Conservation (phyloP, 768 basidiomycete genomes). For the Mycena epipterygia region DNA sequence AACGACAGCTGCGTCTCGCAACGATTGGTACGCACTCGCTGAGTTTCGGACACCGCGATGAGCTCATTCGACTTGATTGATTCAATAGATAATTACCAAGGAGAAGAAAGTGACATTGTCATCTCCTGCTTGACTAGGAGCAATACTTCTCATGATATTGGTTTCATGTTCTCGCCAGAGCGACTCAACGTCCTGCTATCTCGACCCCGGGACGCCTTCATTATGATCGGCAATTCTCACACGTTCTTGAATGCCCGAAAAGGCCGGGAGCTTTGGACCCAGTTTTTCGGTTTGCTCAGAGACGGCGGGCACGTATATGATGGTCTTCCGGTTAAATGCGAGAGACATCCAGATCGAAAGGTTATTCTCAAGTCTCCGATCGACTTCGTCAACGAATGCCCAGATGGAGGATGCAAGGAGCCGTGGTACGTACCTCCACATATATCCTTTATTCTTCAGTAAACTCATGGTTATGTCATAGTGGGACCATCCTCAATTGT, state of each 20-base stretch:
- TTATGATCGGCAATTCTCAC: slow-evolving; percentile 74
- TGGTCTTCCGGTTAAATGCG: slow-evolving; percentile 72
- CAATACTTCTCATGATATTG: slow-evolving; percentile 68
- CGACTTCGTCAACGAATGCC: slow-evolving; percentile 66
- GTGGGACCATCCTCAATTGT: slow-evolving; percentile 64
- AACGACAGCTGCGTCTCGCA: slow-evolving; percentile 66
- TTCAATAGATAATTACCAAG: slow-evolving; percentile 77
- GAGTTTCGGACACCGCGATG: not conserved
- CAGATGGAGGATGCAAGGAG: slow-evolving; percentile 73
- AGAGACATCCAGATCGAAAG: slow-evolving; percentile 62
- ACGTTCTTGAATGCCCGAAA: slow-evolving; percentile 69
- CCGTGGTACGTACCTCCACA: slow-evolving; percentile 62
- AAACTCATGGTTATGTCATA: slow-evolving; percentile 38
- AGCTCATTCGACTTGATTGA: not conserved
- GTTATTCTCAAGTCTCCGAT: slow-evolving; percentile 54
- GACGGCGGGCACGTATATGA: slow-evolving; percentile 62
- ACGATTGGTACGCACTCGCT: slow-evolving; percentile 68
- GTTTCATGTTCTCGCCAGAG: slow-evolving; percentile 80
- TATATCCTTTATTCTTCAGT: not conserved
- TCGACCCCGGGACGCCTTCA: slow-evolving; percentile 73
- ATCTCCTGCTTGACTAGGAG: slow-evolving; percentile 73
- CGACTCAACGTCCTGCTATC: slow-evolving; percentile 80
- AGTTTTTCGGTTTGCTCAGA: slow-evolving; percentile 61
- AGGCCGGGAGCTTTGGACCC: slow-evolving; percentile 65
- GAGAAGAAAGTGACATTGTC: slow-evolving; percentile 81